phyloP scores from a whole-genome alignment of 2,329 filamentous ascomycete species.

The Metarhizium album region DNA sequence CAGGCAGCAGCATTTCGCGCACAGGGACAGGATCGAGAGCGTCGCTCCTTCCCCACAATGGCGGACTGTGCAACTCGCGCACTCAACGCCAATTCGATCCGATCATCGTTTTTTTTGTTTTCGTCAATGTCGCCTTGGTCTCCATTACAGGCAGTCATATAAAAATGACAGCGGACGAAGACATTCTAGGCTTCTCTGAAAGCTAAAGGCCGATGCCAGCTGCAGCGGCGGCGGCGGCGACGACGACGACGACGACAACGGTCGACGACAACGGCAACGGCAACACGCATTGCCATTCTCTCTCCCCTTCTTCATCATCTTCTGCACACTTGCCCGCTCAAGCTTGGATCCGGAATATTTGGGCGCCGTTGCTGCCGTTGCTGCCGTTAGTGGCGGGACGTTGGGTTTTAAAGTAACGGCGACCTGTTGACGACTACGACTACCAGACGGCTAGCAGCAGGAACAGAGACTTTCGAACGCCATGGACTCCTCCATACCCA shows the following conservation, averaged over 20 bases:
- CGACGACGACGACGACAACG: no score
- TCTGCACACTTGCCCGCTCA: no score
- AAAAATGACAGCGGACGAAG: background rate
- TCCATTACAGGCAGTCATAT: slow-evolving; percentile 7
- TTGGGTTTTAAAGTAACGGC: no score
- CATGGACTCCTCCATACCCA: slow-evolving; percentile 42
- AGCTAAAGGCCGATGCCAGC: background rate
- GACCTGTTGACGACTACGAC: no score
- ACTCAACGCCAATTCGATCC: background rate
- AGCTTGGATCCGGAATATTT: background rate
- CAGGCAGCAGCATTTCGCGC: slow-evolving; percentile 11
- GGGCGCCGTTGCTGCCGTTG: background rate
- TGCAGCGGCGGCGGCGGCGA: no score
- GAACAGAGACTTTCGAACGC: background rate
- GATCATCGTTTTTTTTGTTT: background rate
- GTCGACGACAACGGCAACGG: no score
- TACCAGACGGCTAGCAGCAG: no score
- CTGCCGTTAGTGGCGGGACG: background rate
- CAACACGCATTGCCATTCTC: no score
- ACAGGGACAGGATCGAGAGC: background rate
- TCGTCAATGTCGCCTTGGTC: background rate
- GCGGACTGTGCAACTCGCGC: background rate
- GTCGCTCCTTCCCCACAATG: slow-evolving; percentile 2
- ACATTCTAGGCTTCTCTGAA: background rate
- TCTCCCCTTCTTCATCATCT: background rate